These are phyloP conservation scores for Fereydounia khargensis DNA, from an alignment of 1,284 basidiomycete species.

Conservation along the genomic window DNA sequence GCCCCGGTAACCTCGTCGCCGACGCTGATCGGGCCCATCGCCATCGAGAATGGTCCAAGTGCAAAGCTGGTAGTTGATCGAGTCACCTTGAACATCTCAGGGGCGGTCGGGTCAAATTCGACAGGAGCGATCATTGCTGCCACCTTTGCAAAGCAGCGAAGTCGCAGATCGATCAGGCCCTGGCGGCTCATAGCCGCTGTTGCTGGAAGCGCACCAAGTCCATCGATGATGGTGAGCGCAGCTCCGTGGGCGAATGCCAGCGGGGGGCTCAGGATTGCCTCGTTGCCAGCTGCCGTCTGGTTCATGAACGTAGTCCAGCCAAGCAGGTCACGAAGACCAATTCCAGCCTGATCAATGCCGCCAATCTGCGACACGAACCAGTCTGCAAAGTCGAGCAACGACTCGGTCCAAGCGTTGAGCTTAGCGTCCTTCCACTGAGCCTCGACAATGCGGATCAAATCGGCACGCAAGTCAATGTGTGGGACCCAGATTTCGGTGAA, in stretches of 20 bases:
- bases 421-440: constrained; percentile 68
- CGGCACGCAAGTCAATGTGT: constrained; percentile 71
- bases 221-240: constrained; percentile 58
- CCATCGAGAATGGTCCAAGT: constrained; percentile 75
- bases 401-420: constrained; percentile 66
- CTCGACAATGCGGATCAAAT: constrained; percentile 76
- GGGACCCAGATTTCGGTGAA: constrained; percentile 99
- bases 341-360: constrained; percentile 63
- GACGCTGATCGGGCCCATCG: constrained; percentile 62
- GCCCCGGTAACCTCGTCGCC: constrained; percentile 13
- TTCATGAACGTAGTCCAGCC: constrained; percentile 91
- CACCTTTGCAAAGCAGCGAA: constrained; percentile 26
- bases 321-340: constrained; percentile 76
- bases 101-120: constrained; percentile 15
- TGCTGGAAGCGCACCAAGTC: constrained; percentile 55
- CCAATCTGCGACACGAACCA: constrained; percentile 73
- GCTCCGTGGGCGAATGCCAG: constrained; percentile 59
- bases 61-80: constrained; percentile 60
- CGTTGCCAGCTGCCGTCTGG: constrained; percentile 60
- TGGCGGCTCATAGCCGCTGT: constrained; percentile 59
- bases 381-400: constrained; percentile 74
- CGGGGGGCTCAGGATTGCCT: constrained; percentile 13
- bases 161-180: constrained; percentile 72
- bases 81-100: constrained; percentile 60
- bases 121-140: constrained; percentile 58